Conservation (phyloP, 352 stramenopile species). For the Plasmopara viticola region DNA sequence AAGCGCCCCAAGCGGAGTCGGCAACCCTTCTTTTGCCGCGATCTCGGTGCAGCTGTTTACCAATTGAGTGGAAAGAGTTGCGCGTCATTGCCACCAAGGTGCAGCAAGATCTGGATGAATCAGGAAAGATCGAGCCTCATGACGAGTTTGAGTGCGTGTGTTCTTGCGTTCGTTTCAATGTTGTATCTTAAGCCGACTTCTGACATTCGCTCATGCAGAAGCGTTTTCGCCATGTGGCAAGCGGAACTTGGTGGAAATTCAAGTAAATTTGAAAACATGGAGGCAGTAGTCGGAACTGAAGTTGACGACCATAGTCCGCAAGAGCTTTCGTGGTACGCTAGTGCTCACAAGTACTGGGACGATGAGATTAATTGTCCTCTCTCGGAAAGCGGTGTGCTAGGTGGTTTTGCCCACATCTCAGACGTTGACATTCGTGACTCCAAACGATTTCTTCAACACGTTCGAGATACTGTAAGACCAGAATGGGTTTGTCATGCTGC, state of each 20-base stretch:
- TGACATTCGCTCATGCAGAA: conserved; percentile 26
- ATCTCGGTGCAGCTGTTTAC: conserved; percentile 16
- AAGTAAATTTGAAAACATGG: conserved; percentile 6
- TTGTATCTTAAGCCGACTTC: not conserved
- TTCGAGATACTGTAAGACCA: conserved; percentile 34
- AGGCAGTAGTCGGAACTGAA: not conserved
- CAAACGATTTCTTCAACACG: conserved; percentile 42
- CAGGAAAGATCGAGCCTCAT: conserved; percentile 41
- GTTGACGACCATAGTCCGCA: not conserved
- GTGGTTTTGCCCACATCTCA: conserved; percentile 84
- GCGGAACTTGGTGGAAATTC: conserved; percentile 40
- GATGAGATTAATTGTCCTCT: conserved; percentile 88
- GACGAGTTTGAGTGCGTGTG: conserved; percentile 48
- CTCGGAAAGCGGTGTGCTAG: conserved; percentile 92
- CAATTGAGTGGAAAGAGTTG: conserved; percentile 59
- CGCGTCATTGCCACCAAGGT: conserved; percentile 40
- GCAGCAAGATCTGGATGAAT: conserved; percentile 57
- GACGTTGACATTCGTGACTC: conserved; percentile 77
- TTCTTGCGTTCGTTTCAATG: not conserved
- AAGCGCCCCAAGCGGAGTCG: not conserved
- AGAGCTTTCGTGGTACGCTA: conserved; percentile 60
- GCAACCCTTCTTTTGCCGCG: conserved; percentile 12
- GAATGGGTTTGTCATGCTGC: conserved; percentile 41
- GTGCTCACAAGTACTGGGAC: conserved; percentile 74
- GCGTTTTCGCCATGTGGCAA: conserved; percentile 72